These are phyloP conservation scores for Mortierella sp. DNA, from an alignment of 371 early-diverging fungal species.

Conservation along the genomic window DNA sequence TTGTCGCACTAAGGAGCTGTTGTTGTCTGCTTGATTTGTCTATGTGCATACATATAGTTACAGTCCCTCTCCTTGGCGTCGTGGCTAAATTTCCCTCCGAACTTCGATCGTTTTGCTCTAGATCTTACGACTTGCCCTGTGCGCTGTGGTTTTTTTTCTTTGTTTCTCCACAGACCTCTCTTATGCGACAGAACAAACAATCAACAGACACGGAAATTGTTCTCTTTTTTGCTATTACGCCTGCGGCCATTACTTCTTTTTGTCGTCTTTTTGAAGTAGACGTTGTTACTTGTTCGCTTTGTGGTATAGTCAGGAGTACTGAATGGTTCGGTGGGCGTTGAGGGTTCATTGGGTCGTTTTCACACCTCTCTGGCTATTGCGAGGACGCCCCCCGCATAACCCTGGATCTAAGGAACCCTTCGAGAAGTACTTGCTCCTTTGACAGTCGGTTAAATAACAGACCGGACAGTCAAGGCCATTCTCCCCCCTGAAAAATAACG, in stretches of 20 bases:
- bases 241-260: not conserved
- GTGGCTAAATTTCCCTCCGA: not conserved
- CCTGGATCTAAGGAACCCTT: no score
- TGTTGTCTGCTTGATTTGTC: not conserved
- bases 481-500: not conserved
- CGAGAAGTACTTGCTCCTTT: not conserved
- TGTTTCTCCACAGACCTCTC: not conserved
- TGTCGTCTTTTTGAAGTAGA: not conserved
- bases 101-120: not conserved
- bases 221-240: not conserved
- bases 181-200: not conserved
- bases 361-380: no score
- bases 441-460: not conserved
- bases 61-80: not conserved
- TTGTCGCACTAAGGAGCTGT: not conserved
- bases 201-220: no score
- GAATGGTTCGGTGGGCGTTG: no score
- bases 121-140: not conserved
- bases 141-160: no score
- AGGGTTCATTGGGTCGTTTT: no score
- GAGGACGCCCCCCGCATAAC: no score
- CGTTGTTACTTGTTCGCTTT: not conserved
- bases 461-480: not conserved
- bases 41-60: no score
- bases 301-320: no score